A percentile compares a stretch with the other conserved stretches of the same genome.
Evolutionary conservation across 345 rosid species (phyloP).

Genomic region (Bruguiera parviflora): DNA sequence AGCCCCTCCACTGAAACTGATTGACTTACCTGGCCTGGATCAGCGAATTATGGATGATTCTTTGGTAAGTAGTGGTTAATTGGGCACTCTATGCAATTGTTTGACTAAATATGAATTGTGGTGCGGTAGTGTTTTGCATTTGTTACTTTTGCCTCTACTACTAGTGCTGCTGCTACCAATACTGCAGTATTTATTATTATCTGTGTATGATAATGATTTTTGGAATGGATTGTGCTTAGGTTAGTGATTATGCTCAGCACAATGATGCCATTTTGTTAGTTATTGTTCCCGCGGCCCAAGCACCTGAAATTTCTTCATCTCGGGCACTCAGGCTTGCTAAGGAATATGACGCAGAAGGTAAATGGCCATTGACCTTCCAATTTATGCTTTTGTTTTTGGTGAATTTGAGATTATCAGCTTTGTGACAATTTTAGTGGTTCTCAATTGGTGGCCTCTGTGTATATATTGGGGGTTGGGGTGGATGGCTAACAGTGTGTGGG

Average conservation of each 20-base stretch:
- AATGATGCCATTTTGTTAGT: conserved; percentile 91
- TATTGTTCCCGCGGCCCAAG: conserved; percentile 80
- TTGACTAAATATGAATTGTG: not conserved
- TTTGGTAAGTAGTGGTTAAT: conserved; percentile 45
- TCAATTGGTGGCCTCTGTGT: too few species aligned
- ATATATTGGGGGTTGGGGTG: too few species aligned
- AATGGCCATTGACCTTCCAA: conserved; percentile 14
- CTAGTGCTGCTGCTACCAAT: not conserved
- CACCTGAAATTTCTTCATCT: conserved; percentile 86
- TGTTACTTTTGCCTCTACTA: not conserved
- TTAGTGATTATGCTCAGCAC: conserved; percentile 70
- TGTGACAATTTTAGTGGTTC: not conserved
- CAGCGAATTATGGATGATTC: conserved; percentile 85
- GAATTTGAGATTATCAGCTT: not conserved
- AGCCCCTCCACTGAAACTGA: conserved; percentile 92
- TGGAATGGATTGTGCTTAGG: conserved; percentile 35
- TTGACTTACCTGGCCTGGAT: conserved; percentile 97
- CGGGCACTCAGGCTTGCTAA: conserved; percentile 83
- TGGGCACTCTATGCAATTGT: not conserved
- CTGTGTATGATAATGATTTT: not conserved
- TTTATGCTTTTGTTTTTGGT: not conserved
- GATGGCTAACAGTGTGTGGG: too few species aligned
- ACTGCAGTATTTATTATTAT: not conserved
- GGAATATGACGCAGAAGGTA: conserved; percentile 88
- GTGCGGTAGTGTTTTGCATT: not conserved